Conservation (phyloP, 176 grass and related monocot genomes). For the Avena insularis region DNA sequence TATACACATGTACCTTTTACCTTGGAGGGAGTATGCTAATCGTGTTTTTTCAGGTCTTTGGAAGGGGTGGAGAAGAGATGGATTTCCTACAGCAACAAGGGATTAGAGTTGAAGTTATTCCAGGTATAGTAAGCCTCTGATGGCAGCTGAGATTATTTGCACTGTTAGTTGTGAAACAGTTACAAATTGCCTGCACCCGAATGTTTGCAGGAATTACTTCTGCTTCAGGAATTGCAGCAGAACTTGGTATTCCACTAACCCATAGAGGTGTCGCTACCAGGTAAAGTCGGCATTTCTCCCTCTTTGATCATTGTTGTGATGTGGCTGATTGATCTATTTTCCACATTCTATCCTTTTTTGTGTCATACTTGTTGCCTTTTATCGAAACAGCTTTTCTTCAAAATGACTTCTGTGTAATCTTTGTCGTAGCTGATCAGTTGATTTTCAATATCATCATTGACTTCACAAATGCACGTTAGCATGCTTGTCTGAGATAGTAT, state of each 20-base stretch:
- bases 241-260: constrained; percentile 96
- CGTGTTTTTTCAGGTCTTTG: constrained; percentile 72
- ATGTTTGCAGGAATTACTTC: constrained; percentile 84
- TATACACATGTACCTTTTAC: background rate
- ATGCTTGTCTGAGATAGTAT: background rate
- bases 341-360: background rate
- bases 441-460: background rate
- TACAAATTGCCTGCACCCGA: constrained; percentile 13
- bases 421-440: background rate
- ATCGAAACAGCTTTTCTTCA: background rate
- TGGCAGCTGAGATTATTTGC: constrained; percentile 6
- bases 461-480: constrained; percentile 8
- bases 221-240: constrained; percentile 94
- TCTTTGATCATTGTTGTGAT: constrained; percentile 7
- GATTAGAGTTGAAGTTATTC: constrained; percentile 94
- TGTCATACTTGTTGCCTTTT: background rate
- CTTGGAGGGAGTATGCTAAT: constrained; percentile 25
- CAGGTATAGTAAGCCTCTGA: constrained; percentile 53
- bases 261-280: constrained; percentile 88
- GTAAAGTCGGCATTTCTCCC: constrained; percentile 42
- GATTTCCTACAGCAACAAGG: constrained; percentile 95
- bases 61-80: constrained; percentile 99
- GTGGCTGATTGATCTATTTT: background rate
- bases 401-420: constrained; percentile 8
- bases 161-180: background rate